Evolutionary conservation across 371 early-diverging fungal genomes (phyloP).

Genomic region (Coemansia sp.): DNA sequence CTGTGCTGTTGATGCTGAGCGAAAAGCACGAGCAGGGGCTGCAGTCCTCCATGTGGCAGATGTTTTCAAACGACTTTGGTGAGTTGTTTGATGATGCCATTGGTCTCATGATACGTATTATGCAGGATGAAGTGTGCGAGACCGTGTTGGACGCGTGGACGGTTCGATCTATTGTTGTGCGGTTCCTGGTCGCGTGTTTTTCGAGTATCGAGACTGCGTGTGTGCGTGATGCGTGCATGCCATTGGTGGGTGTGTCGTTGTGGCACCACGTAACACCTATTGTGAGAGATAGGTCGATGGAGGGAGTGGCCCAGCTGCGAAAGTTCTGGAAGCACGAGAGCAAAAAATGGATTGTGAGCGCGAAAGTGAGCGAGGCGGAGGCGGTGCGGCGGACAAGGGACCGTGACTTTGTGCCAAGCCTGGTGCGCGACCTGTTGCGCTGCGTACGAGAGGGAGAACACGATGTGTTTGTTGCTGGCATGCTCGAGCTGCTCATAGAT

Average conservation of each 20-base stretch:
- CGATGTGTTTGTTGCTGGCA: slow-evolving; percentile 66
- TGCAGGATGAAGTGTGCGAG: slow-evolving; percentile 46
- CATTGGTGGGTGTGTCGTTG: slow-evolving; percentile 66
- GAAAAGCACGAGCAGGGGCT: slow-evolving; percentile 66
- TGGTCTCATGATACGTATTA: not conserved
- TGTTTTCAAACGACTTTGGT: slow-evolving; percentile 57
- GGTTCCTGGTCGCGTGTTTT: slow-evolving; percentile 75
- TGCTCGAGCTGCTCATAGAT: slow-evolving; percentile 82
- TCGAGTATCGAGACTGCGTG: slow-evolving; percentile 74
- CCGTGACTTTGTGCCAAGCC: slow-evolving; percentile 24
- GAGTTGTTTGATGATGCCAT: slow-evolving; percentile 16
- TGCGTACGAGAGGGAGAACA: not conserved
- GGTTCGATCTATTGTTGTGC: slow-evolving; percentile 56
- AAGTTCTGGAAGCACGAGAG: slow-evolving; percentile 62
- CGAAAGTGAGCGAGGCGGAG: slow-evolving; percentile 16
- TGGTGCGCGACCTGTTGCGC: slow-evolving; percentile 10
- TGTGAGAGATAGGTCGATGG: slow-evolving; percentile 58
- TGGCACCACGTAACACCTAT: slow-evolving; percentile 67
- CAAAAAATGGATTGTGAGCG: slow-evolving; percentile 53
- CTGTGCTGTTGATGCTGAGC: slow-evolving; percentile 81
- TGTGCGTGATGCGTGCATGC: slow-evolving; percentile 74
- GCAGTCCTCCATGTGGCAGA: slow-evolving; percentile 55
- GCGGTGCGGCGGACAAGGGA: not conserved
- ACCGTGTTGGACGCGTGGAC: slow-evolving; percentile 50
- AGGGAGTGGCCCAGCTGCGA: slow-evolving; percentile 30